Evolutionary conservation across 2,329 filamentous ascomycete species (phyloP).

Genomic region (Colletotrichum musicola): DNA sequence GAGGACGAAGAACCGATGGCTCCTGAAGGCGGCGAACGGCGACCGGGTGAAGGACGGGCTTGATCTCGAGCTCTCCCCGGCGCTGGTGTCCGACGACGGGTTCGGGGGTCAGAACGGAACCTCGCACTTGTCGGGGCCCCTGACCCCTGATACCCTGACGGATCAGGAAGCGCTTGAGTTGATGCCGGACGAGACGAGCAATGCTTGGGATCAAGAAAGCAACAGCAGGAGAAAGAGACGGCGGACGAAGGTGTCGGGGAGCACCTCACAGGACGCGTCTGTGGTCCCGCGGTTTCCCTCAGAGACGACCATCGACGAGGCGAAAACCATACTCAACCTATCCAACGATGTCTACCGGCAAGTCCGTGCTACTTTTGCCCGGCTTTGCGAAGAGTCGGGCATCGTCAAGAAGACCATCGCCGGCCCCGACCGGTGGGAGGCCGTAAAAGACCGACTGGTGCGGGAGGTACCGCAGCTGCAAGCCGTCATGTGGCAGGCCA

Average conservation of each 20-base stretch:
- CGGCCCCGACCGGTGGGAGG: constrained; percentile 80
- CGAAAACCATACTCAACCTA: constrained; percentile 76
- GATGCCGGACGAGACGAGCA: constrained; percentile 7
- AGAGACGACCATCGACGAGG: constrained; percentile 85
- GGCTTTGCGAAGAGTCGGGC: constrained; percentile 75
- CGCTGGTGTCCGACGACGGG: background rate
- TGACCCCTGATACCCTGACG: constrained; percentile 30
- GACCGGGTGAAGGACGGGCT: constrained; percentile 57
- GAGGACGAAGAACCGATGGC: constrained; percentile 76
- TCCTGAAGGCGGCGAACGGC: constrained; percentile 72
- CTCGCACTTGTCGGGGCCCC: background rate
- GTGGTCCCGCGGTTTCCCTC: constrained; percentile 82
- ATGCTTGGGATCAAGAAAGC: background rate
- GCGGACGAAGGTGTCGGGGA: constrained; percentile 35
- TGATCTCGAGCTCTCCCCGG: background rate
- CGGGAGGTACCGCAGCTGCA: constrained; percentile 74
- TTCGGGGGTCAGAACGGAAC: constrained; percentile 17
- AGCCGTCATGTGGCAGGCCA: constrained; percentile 68
- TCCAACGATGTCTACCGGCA: constrained; percentile 73
- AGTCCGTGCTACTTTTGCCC: constrained; percentile 75
- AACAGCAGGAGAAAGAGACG: constrained; percentile 37
- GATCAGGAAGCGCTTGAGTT: constrained; percentile 27
- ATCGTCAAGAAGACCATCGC: constrained; percentile 83
- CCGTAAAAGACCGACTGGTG: constrained; percentile 76
- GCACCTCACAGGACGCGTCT: constrained; percentile 74